Evolutionary conservation across 306 rosid species (phyloP).

Genomic region (Argentina anserina): DNA sequence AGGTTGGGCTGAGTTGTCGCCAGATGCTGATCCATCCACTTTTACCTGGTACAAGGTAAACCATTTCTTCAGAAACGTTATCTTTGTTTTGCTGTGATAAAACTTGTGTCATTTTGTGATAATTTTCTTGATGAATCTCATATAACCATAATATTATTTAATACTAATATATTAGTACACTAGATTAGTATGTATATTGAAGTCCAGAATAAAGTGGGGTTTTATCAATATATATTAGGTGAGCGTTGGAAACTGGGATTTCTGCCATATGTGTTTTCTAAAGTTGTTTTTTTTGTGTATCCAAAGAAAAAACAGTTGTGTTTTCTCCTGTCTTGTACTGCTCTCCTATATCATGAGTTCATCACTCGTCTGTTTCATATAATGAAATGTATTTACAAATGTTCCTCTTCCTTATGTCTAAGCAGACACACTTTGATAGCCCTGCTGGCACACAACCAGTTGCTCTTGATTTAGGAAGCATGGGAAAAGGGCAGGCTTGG

Average conservation of each 20-base stretch:
- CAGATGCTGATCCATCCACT: slow-evolving; percentile 52
- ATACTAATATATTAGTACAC: neutral
- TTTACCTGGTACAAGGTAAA: slow-evolving; percentile 97
- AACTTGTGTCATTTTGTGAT: neutral
- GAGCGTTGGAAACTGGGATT: neutral
- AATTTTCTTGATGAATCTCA: neutral
- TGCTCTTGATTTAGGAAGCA: slow-evolving; percentile 81
- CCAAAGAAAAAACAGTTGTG: too few relatives aligned
- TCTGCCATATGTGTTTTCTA: neutral
- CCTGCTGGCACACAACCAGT: slow-evolving; percentile 81
- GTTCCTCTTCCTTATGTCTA: slow-evolving; percentile 2
- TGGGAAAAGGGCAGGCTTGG: slow-evolving; percentile 99
- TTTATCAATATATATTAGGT: neutral
- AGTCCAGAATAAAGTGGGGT: too few relatives aligned
- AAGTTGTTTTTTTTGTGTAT: neutral
- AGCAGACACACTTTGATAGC: slow-evolving; percentile 71
- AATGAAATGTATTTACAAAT: slow-evolving; percentile 5
- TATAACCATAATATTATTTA: neutral
- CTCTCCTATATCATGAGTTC: neutral
- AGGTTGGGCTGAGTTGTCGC: slow-evolving; percentile 58
- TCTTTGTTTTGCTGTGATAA: neutral
- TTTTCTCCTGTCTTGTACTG: neutral
- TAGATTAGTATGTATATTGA: neutral
- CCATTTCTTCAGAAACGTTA: slow-evolving; percentile 7
- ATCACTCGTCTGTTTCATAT: neutral